Conservation (phyloP, 371 early-diverging fungal species). For the Mortierella sp. region DNA sequence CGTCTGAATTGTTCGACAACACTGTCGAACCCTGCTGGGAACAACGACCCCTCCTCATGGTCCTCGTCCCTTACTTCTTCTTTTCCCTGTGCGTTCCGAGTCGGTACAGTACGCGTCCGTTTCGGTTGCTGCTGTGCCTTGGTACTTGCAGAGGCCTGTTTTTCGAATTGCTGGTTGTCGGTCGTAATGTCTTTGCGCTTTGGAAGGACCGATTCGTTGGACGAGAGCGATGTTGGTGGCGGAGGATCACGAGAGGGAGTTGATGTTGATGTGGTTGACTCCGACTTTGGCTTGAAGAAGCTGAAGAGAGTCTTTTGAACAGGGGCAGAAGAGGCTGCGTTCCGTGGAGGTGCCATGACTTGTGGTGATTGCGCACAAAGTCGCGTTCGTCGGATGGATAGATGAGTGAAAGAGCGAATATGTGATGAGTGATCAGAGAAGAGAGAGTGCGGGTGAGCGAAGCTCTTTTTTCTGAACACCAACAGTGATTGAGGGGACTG, state of each 20-base stretch:
- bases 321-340: background rate
- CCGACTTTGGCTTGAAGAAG: constrained; percentile 48
- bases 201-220: background rate
- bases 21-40: constrained; percentile 22
- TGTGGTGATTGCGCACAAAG: background rate
- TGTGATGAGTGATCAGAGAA: too few relatives aligned
- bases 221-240: background rate
- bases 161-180: background rate
- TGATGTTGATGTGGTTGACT: background rate
- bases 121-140: background rate
- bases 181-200: background rate
- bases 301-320: constrained; percentile 42
- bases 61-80: background rate
- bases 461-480: background rate
- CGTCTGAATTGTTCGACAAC: constrained; percentile 11
- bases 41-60: constrained; percentile 26
- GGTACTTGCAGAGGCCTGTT: too few relatives aligned
- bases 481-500: background rate
- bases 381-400: background rate
- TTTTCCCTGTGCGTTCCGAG: background rate
- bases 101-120: background rate
- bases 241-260: background rate
- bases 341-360: constrained; percentile 13
- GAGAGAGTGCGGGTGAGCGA: background rate
- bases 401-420: background rate